A percentile compares a stretch with the other conserved stretches of the same genome.
Conservation (phyloP, 345 rosid genomes). For the Erodium maritimum region DNA sequence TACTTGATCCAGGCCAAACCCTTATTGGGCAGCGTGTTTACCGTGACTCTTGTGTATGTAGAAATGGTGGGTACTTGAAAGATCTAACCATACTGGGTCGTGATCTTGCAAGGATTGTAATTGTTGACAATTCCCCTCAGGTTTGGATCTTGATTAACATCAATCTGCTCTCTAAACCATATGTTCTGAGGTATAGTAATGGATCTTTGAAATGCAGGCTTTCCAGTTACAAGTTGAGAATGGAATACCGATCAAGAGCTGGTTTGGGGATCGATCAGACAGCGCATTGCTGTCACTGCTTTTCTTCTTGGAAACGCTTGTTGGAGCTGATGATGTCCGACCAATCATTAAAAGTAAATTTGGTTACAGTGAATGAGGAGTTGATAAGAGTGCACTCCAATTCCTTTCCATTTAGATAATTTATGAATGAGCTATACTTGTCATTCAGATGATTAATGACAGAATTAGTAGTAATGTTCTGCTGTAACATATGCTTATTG, state of each 20-base stretch:
- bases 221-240: conserved; percentile 13
- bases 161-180: no score
- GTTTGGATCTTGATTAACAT: no score
- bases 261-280: conserved; percentile 16
- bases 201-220: conserved; percentile 10
- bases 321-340: conserved; percentile 11
- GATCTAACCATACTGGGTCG: conserved; percentile 13
- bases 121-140: conserved; percentile 15
- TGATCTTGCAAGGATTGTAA: conserved; percentile 16
- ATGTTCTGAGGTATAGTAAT: no score
- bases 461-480: no score
- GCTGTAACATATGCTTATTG: no score
- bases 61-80: conserved; percentile 13
- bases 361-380: conserved; percentile 1
- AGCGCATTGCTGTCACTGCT: conserved; percentile 13
- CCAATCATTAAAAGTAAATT: conserved; percentile 12
- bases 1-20: conserved; percentile 16
- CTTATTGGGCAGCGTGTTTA: conserved; percentile 14
- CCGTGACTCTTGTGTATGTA: conserved; percentile 13
- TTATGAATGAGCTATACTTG: no score
- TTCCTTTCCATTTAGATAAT: no score
- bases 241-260: conserved; percentile 14
- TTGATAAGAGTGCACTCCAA: no score
- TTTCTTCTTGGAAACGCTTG: conserved; percentile 12
- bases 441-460: no score